Conservation (phyloP, 106 monocot species). For the Dendrobium nobile region DNA sequence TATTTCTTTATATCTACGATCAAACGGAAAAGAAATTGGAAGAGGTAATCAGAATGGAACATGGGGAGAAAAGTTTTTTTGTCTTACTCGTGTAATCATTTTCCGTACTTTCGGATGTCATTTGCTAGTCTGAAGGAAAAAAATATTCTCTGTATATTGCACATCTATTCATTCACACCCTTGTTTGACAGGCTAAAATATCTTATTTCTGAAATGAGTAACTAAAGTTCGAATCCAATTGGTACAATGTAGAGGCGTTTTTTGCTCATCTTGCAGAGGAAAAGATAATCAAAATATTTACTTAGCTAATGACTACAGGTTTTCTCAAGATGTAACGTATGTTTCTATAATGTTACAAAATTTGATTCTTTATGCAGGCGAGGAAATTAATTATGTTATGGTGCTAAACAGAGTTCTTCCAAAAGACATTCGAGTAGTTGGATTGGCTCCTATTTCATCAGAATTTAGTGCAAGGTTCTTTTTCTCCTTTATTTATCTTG, state of each 20-base stretch:
- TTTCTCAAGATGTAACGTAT: background rate
- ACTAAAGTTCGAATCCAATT: background rate
- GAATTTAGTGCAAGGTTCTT: conserved; percentile 79
- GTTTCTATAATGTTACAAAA: background rate
- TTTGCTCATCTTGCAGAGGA: conserved; percentile 19
- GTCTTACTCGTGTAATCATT: background rate
- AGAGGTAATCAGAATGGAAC: background rate
- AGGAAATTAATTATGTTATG: conserved; percentile 90
- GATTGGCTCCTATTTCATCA: conserved; percentile 59
- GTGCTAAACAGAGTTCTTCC: conserved; percentile 85
- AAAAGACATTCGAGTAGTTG: conserved; percentile 82
- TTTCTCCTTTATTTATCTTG: background rate
- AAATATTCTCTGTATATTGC: background rate
- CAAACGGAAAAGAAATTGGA: conserved; percentile 39
- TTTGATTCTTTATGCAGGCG: conserved; percentile 1
- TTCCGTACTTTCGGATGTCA: too few relatives aligned
- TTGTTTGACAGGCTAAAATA: background rate
- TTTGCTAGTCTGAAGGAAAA: background rate
- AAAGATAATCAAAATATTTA: background rate
- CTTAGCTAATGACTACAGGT: background rate
- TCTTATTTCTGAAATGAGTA: background rate
- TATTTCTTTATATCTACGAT: conserved; percentile 76
- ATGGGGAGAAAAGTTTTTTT: conserved; percentile 23
- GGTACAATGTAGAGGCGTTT: background rate
- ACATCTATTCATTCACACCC: background rate